Base-by-base conservation (phyloP, 1,284 basidiomycete genomes). In the Abortiporus biennis region DNA sequence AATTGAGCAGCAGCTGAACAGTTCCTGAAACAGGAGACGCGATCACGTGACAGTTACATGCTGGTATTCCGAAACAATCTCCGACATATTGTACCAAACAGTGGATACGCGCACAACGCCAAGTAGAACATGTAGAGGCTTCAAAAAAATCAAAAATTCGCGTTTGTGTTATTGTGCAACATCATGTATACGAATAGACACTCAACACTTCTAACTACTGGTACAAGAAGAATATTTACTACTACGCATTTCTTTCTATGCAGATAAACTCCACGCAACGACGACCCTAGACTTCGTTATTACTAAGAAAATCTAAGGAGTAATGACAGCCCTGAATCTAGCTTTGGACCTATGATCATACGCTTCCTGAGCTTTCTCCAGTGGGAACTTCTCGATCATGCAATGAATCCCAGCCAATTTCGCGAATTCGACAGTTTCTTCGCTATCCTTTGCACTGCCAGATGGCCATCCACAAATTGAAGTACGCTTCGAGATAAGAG, bases 281-380 rank as follows among this genome's bases (percentile, higher is more conserved):
- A n/a, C 8, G 29, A n/a, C 29, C 11, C 11, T n/a, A n/a, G n/a
- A n/a, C n/a, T n/a, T n/a, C n/a, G n/a, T n/a, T n/a, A n/a, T n/a
- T 12, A 35, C 8, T 9, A 38, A 11, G 13, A 38, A 6, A 16
- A 6, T 22, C 36, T 17, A 42, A 36, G 42, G 42, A 13, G 34
- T 31, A 29, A 46, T 46, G 23, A 46, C 45, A 3, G 36, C 42
- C 15, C 45, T 22, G 36, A 46, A 43, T 12, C 41, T 42, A 4
- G 45, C 45, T 2, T 12, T 24, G 20, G 16, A 36, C 9, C 45
- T 27, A 32, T 39, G 36, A 11, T 46, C 45, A 34, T 39, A 46
- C 3, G 45, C 45, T 30, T 46, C 45, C 20, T 39, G 45, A 25
- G 45, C 40, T 32, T 43, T 46, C 4, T 43, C 45, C 35, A 46